Conservation (phyloP, 2,329 filamentous ascomycete genomes). For the Colletotrichum tanaceti region DNA sequence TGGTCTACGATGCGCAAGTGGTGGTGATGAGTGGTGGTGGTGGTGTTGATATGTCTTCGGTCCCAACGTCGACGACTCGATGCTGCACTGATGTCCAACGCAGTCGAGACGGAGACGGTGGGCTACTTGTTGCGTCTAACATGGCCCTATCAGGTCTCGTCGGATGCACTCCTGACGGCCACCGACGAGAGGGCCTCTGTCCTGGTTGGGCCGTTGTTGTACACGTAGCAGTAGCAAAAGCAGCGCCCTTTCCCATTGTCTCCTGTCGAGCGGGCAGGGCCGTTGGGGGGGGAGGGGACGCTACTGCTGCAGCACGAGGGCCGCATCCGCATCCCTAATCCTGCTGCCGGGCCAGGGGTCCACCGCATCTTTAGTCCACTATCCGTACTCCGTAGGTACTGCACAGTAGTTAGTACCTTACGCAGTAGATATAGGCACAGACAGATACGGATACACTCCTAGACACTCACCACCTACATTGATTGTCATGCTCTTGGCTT, state of each 20-base stretch:
- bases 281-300: constrained; percentile 23
- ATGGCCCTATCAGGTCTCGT: constrained; percentile 46
- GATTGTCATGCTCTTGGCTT: too few species aligned
- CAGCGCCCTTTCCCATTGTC: constrained; percentile 9
- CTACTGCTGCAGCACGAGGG: constrained; percentile 37
- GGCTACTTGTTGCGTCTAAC: constrained; percentile 46
- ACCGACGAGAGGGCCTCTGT: constrained; percentile 10
- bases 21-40: too few species aligned
- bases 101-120: constrained; percentile 37
- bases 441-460: neutral
- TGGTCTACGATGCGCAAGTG: constrained; percentile 14
- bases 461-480: neutral
- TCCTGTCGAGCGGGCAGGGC: constrained; percentile 26
- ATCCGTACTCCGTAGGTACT: constrained; percentile 2
- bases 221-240: constrained; percentile 38
- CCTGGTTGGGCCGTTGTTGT: constrained; percentile 28
- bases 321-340: constrained; percentile 39
- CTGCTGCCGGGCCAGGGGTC: constrained; percentile 27
- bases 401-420: too few species aligned
- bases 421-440: too few species aligned
- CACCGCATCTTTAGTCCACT: constrained; percentile 24
- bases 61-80: constrained; percentile 36
- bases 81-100: constrained; percentile 42
- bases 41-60: constrained; percentile 27
- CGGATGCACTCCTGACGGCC: constrained; percentile 37